These are phyloP conservation scores for Cladosporium sphaerospermum DNA, from an alignment of 2,329 filamentous ascomycete genomes.

Conservation along the genomic window DNA sequence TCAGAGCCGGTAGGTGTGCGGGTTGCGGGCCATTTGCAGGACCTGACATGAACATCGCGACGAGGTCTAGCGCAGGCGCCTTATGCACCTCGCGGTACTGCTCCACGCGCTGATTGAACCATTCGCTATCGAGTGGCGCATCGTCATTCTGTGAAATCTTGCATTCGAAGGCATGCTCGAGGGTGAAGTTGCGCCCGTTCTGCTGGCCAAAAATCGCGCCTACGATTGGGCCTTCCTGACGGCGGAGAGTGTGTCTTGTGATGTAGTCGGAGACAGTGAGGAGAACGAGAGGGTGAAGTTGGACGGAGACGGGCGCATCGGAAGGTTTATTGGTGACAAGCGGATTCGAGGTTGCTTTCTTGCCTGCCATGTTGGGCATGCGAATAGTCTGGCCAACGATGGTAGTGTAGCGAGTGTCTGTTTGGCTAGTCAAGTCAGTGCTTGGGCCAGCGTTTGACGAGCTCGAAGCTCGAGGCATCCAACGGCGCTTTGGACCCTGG, in stretches of 20 bases:
- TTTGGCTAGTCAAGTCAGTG: background rate
- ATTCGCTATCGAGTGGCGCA: conserved; percentile 58
- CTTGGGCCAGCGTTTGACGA: background rate
- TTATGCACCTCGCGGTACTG: conserved; percentile 91
- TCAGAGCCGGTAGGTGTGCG: conserved; percentile 66
- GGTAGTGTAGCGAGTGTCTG: too few species aligned
- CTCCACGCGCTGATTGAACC: conserved; percentile 72
- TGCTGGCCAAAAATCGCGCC: conserved; percentile 89
- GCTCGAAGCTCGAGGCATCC: too few species aligned
- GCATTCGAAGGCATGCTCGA: conserved; percentile 90
- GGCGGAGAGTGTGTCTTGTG: conserved; percentile 77
- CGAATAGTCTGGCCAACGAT: background rate
- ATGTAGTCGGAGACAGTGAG: conserved; percentile 97
- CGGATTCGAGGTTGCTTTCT: conserved; percentile 30
- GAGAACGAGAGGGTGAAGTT: conserved; percentile 88
- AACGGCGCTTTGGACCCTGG: too few species aligned
- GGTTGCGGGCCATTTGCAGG: conserved; percentile 64
- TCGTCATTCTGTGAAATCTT: conserved; percentile 47
- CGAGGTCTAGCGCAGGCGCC: conserved; percentile 67
- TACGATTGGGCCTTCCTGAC: conserved; percentile 68
- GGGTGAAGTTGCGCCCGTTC: conserved; percentile 80
- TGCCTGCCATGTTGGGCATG: conserved; percentile 30
- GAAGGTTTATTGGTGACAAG: conserved; percentile 44
- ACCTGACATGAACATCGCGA: conserved; percentile 62
- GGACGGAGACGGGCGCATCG: conserved; percentile 70